phyloP scores from a whole-genome alignment of 495 filamentous ascomycete species.

The Hamigera avellanea region DNA sequence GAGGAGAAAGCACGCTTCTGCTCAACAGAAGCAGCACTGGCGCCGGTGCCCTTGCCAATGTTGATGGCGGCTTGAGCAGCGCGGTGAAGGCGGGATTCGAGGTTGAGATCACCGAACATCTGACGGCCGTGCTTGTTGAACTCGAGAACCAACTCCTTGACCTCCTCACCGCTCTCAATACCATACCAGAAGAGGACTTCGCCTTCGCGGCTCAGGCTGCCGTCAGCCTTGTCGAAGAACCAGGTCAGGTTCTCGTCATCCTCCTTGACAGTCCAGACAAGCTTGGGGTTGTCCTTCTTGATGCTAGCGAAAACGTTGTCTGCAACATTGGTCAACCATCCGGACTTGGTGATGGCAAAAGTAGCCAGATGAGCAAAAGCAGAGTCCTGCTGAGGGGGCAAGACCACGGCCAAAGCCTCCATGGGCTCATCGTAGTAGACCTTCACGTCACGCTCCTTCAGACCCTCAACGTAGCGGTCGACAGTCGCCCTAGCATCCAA shows the following conservation, averaged over 20 bases:
- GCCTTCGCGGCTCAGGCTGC: constrained; percentile 71
- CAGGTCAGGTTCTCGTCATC: constrained; percentile 96
- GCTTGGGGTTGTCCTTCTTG: constrained; percentile 82
- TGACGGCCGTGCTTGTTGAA: constrained; percentile 74
- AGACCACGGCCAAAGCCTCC: constrained; percentile 88
- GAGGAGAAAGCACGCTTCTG: constrained; percentile 59
- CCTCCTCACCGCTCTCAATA: constrained; percentile 71
- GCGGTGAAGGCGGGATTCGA: constrained; percentile 71
- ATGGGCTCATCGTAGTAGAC: constrained; percentile 95
- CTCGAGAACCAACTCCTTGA: constrained; percentile 77
- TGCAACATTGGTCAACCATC: constrained; percentile 92
- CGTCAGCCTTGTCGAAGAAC: constrained; percentile 97
- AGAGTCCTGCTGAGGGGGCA: constrained; percentile 49
- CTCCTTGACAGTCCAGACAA: constrained; percentile 94
- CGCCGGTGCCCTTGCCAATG: constrained; percentile 33
- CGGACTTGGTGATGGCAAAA: constrained; percentile 89
- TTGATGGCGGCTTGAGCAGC: constrained; percentile 53
- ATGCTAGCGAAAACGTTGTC: constrained; percentile 93
- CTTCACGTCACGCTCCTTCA: constrained; percentile 71
- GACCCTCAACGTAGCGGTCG: constrained; percentile 71
- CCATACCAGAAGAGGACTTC: constrained; percentile 98
- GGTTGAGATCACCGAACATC: constrained; percentile 85
- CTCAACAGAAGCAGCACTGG: constrained; percentile 36
- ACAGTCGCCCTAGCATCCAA: constrained; percentile 75
- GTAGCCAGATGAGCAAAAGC: constrained; percentile 71